These are phyloP conservation scores for Chaetomium fimeti DNA, from an alignment of 495 filamentous ascomycete genomes.

Conservation along the genomic window DNA sequence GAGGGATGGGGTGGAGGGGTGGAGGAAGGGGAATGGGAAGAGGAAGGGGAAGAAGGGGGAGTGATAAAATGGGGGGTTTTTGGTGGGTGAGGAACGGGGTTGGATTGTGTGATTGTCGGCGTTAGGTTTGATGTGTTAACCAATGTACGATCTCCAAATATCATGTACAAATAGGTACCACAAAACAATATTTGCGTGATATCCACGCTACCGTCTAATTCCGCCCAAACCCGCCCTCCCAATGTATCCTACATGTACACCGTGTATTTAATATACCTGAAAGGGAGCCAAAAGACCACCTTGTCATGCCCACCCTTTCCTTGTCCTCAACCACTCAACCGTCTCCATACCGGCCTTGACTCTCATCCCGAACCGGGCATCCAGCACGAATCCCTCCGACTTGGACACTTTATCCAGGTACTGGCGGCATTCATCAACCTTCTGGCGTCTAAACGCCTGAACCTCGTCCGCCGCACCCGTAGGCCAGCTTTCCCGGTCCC, in stretches of 20 bases:
- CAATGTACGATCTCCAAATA: too few relatives aligned
- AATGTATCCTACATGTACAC: background rate
- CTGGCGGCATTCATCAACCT: constrained; percentile 63
- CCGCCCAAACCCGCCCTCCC: background rate
- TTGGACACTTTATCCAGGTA: constrained; percentile 74
- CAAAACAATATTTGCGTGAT: too few relatives aligned
- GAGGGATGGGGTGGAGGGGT: constrained; percentile 20
- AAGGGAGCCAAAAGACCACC: background rate
- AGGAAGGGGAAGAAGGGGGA: background rate
- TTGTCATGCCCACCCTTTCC: constrained; percentile 40
- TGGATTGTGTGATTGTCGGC: background rate
- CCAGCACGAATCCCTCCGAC: constrained; percentile 85
- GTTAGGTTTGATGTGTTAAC: background rate
- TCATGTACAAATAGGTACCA: background rate
- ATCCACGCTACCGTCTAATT: background rate
- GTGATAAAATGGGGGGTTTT: background rate
- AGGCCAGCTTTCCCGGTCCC: constrained; percentile 33
- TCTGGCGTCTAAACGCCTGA: constrained; percentile 50
- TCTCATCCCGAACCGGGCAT: constrained; percentile 80
- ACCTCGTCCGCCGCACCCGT: constrained; percentile 26
- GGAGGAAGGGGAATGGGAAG: background rate
- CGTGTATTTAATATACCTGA: background rate
- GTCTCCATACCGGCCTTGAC: constrained; percentile 78
- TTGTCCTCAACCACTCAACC: constrained; percentile 62
- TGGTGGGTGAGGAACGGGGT: background rate